A percentile compares a stretch with the other conserved stretches of the same genome.
Conservation (phyloP, 75 land plant species). For the Isoetes taiwanensis region DNA sequence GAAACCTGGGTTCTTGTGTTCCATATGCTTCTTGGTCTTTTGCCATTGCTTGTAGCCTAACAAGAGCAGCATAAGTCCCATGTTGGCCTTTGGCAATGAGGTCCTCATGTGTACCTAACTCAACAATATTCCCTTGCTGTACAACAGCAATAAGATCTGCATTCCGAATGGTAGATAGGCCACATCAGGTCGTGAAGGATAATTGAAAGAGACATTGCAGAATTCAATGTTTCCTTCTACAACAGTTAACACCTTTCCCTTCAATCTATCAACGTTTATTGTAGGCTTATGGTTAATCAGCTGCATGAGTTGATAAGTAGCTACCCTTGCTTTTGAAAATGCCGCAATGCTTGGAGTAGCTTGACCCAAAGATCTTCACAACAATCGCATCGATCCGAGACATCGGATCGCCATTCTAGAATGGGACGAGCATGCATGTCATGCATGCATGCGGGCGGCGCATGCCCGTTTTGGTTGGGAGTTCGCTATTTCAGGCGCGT, state of each 20-base stretch:
- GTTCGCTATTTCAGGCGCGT: no score
- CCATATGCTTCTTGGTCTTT: no score
- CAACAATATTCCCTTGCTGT: slow-evolving; percentile 80
- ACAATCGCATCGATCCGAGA: no score
- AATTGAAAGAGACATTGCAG: neutral
- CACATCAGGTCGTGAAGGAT: slow-evolving; percentile 2
- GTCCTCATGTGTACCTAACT: slow-evolving; percentile 72
- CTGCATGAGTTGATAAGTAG: slow-evolving; percentile 57
- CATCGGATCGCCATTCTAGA: no score
- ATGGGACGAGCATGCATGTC: no score
- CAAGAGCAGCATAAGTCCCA: slow-evolving; percentile 56
- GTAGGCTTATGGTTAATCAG: slow-evolving; percentile 61
- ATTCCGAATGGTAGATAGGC: slow-evolving; percentile 88
- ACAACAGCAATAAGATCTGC: slow-evolving; percentile 84
- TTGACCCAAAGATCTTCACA: slow-evolving; percentile 72
- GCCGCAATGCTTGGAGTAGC: slow-evolving; percentile 66
- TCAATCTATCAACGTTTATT: slow-evolving; percentile 30
- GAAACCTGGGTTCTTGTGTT: no score
- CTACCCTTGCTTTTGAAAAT: slow-evolving; percentile 67
- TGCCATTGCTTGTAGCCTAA: slow-evolving; percentile 58
- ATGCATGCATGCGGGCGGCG: no score
- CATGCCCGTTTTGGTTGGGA: no score
- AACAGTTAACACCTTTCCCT: neutral
- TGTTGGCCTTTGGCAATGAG: slow-evolving; percentile 42
- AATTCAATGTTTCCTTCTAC: slow-evolving; percentile 2